Evolutionary conservation across 768 basidiomycete species (phyloP).

Genomic region (Lactarius psammicola): DNA sequence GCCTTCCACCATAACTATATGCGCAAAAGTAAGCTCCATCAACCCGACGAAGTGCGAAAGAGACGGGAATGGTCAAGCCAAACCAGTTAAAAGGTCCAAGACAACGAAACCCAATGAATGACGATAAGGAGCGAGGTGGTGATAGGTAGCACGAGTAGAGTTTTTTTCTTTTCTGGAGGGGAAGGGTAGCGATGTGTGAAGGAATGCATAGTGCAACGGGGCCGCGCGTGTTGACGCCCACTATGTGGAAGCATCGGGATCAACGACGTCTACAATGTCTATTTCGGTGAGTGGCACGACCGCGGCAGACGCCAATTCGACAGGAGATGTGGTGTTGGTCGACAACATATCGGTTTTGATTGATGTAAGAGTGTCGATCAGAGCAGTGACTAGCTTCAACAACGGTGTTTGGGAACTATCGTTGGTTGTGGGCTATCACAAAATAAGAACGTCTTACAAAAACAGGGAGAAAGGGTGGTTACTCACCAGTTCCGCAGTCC

Average conservation of each 20-base stretch:
- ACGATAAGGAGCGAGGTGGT: neutral
- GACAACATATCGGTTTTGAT: neutral
- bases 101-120: neutral
- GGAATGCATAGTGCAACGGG: neutral
- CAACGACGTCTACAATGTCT: neutral
- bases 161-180: constrained; percentile 1
- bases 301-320: neutral
- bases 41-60: constrained; percentile 3
- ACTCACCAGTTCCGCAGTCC: neutral
- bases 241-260: neutral
- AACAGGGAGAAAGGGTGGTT: neutral
- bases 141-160: neutral
- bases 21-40: neutral
- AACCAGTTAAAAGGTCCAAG: constrained; percentile 7
- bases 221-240: neutral
- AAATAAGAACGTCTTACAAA: neutral
- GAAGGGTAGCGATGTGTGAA: neutral
- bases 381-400: neutral
- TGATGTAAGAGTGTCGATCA: neutral
- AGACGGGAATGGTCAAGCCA: neutral
- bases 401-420: neutral
- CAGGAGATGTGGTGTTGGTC: neutral
- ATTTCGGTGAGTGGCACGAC: neutral
- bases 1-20: neutral
- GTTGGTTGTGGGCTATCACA: neutral